Evolutionary conservation across 2,329 filamentous ascomycete genomes (phyloP).

Genomic region (Calonectria crousiana): DNA sequence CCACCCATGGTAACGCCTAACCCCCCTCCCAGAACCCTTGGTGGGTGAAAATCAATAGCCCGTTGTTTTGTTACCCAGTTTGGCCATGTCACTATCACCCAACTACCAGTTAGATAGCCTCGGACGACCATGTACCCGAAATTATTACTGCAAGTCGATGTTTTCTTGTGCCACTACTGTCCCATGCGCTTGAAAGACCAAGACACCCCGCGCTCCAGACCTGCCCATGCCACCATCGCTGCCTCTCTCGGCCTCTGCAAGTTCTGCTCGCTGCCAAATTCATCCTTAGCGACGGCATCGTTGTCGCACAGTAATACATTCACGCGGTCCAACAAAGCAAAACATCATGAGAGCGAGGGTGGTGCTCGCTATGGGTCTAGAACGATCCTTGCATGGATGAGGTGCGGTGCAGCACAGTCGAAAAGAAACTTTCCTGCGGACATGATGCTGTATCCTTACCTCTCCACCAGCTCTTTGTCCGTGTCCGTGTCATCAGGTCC

Average conservation of each 20-base stretch:
- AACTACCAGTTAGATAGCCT: slow-evolving; percentile 26
- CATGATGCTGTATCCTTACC: not conserved
- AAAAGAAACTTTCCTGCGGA: slow-evolving; percentile 4
- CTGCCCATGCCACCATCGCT: slow-evolving; percentile 22
- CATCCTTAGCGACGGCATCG: slow-evolving; percentile 29
- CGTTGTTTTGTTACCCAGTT: slow-evolving; percentile 6
- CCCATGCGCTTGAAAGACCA: not conserved
- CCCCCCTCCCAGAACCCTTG: not conserved
- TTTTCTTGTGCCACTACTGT: slow-evolving; percentile 19
- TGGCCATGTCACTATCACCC: slow-evolving; percentile 15
- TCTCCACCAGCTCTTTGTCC: slow-evolving; percentile 11
- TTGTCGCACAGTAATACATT: slow-evolving; percentile 35
- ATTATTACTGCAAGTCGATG: slow-evolving; percentile 45
- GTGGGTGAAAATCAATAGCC: slow-evolving; percentile 25
- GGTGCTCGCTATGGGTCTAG: slow-evolving; percentile 32
- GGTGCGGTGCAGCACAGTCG: not conserved
- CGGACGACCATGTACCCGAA: slow-evolving; percentile 43
- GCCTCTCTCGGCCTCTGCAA: slow-evolving; percentile 32
- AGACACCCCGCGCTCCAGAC: not conserved
- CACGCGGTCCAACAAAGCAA: slow-evolving; percentile 29
- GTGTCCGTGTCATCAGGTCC: slow-evolving; percentile 16
- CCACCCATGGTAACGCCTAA: not conserved
- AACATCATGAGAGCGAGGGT: slow-evolving; percentile 27
- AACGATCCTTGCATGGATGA: slow-evolving; percentile 34
- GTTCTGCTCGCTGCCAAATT: slow-evolving; percentile 4